Evolutionary conservation across 192 early-diverging fungal genomes (phyloP).

Genomic region (Chytriomyces hyalinus): DNA sequence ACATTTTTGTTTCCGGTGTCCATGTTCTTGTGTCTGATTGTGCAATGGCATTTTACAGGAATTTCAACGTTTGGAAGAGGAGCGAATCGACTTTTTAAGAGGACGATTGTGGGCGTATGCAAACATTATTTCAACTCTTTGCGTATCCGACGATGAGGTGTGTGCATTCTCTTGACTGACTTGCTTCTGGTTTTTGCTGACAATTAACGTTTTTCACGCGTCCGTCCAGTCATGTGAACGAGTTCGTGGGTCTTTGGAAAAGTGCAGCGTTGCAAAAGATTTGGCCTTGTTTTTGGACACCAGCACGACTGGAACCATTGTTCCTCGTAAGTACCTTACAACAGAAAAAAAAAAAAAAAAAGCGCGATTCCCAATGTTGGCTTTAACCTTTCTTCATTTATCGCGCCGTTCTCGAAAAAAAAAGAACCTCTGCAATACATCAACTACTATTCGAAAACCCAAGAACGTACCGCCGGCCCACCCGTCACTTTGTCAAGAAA

Average conservation of each 20-base stretch:
- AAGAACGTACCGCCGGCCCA: slow-evolving; percentile 25
- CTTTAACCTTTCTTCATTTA: too few relatives aligned
- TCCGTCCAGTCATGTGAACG: slow-evolving; percentile 54
- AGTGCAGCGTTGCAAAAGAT: slow-evolving; percentile 53
- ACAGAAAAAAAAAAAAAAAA: not conserved
- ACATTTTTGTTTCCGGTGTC: slow-evolving; percentile 5
- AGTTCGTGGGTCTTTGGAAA: slow-evolving; percentile 55
- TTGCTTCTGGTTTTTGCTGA: not conserved
- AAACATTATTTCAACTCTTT: slow-evolving; percentile 58
- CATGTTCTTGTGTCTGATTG: not conserved
- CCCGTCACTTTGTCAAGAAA: not conserved
- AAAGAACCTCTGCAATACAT: slow-evolving; percentile 50
- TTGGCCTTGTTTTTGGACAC: slow-evolving; percentile 48
- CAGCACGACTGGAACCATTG: slow-evolving; percentile 43
- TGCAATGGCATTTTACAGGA: slow-evolving; percentile 40
- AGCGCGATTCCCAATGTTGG: too few relatives aligned
- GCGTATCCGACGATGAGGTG: slow-evolving; percentile 62
- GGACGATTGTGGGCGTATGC: slow-evolving; percentile 59
- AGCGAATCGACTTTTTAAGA: slow-evolving; percentile 57
- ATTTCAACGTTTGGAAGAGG: slow-evolving; percentile 59
- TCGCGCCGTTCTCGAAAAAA: not conserved
- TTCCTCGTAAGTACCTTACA: slow-evolving; percentile 46
- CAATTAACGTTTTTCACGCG: not conserved
- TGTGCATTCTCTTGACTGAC: slow-evolving; percentile 2
- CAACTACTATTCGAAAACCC: slow-evolving; percentile 49